Base-by-base conservation (phyloP, 2,329 filamentous ascomycete genomes). In the Hypocrella siamensis region DNA sequence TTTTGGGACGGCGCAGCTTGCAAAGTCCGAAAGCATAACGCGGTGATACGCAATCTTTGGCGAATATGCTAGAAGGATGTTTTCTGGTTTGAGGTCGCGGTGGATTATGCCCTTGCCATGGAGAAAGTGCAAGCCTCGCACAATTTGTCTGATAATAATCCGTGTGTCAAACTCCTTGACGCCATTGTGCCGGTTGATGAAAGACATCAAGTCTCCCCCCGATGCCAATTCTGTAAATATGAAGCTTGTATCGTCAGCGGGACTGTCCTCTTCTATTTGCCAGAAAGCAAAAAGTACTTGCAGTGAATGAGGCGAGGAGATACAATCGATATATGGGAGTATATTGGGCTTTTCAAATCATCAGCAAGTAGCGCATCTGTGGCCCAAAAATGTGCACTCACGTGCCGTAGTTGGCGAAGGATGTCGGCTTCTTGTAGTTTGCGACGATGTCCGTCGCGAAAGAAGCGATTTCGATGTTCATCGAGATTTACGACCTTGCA, bases 401-500 rank as follows among this genome's bases (percentile, higher is more conserved):
- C 70, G 49, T 74, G 70, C 35, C 57, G 59, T 11, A 74, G 44
- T 34, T 63, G 61, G 8, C 60, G 58, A 25, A 74, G 55, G 19
- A 73, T 58, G n/a, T 63, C 53, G 17, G 63, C 56, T 43, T 73
- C 68, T 36, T 63, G 57, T 19, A 61, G 44, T 31, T 61, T 54
- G 6, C 56, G 57, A 6, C 50, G 47, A 7, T 55, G 40, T 4
- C 51, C 42, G 26, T 43, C 42, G n/a, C 38, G 41, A 19, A 35
- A 35, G n/a, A 42, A 45, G 33, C 39, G 45, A 28, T 32, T 45
- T 32, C 41, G 38, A 4, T 53, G 31, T 5, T 40, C 40, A 19
- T 57, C 54, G 3, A 78, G 43, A 32, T 68, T 57, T 31, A 80
- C 56, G 7, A 81, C 51, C 43, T 84, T 83, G 56, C 79, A 84